Evolutionary conservation across 768 basidiomycete species (phyloP).

Genomic region (Candolleomyces eurysporus): DNA sequence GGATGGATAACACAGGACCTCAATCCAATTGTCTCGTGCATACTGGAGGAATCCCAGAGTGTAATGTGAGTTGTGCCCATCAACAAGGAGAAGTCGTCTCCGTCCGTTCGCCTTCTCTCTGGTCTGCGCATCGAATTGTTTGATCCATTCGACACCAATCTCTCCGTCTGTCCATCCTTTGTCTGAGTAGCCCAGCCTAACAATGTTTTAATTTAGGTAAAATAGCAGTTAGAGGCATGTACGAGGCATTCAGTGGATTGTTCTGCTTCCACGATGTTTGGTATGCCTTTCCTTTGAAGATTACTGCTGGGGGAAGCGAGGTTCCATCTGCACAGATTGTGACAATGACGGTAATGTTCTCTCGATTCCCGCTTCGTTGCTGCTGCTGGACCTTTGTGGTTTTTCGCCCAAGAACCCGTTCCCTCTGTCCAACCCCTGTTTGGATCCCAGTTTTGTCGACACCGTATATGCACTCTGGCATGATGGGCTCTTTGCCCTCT

Average conservation of each 20-base stretch:
- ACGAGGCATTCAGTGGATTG: slow-evolving; percentile 41
- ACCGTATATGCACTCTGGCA: slow-evolving; percentile 27
- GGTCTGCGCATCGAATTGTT: slow-evolving; percentile 39
- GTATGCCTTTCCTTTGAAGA: slow-evolving; percentile 37
- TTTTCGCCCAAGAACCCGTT: slow-evolving; percentile 28
- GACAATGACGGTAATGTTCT: slow-evolving; percentile 34
- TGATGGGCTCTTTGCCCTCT: not conserved
- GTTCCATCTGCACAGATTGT: slow-evolving; percentile 41
- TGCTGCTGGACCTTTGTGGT: slow-evolving; percentile 26
- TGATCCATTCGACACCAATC: slow-evolving; percentile 35
- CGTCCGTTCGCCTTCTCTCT: slow-evolving; percentile 28
- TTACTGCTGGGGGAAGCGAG: slow-evolving; percentile 32
- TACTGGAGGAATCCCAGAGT: slow-evolving; percentile 36
- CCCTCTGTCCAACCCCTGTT: slow-evolving; percentile 13
- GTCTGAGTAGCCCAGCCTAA: slow-evolving; percentile 29
- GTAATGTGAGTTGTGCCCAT: slow-evolving; percentile 48
- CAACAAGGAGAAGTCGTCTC: slow-evolving; percentile 35
- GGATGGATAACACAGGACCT: slow-evolving; percentile 43
- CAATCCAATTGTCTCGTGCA: slow-evolving; percentile 33
- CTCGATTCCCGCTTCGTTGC: slow-evolving; percentile 23
- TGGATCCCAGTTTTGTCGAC: slow-evolving; percentile 35
- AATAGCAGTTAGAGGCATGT: slow-evolving; percentile 12
- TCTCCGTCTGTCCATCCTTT: slow-evolving; percentile 39
- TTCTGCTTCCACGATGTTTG: slow-evolving; percentile 36
- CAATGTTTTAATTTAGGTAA: slow-evolving; percentile 3